Conservation (phyloP, 495 filamentous ascomycete genomes). For the Tuber calosporum region DNA sequence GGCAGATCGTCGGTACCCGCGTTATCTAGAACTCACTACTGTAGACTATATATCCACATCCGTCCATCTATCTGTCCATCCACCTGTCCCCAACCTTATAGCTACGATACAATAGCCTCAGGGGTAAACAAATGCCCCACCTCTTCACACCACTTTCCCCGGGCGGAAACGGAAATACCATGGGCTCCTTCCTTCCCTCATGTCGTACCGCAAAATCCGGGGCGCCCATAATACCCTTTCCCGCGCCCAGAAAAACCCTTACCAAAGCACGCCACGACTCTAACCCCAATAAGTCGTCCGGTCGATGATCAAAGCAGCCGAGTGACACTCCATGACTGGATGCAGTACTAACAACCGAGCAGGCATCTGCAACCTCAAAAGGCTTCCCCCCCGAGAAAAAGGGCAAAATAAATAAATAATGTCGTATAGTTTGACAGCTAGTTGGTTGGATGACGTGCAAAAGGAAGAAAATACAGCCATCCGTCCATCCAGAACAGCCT, state of each 20-base stretch:
- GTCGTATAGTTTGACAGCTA: not conserved
- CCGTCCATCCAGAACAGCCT: not conserved
- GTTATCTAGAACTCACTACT: not conserved
- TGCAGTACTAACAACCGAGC: not conserved
- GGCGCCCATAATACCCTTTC: not conserved
- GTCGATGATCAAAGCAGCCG: not conserved
- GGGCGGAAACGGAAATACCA: not conserved
- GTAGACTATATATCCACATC: not conserved
- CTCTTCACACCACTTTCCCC: not conserved
- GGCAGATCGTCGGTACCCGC: not conserved
- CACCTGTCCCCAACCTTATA: not conserved
- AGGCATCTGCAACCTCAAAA: not conserved
- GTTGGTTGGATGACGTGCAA: not conserved
- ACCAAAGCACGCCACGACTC: not conserved
- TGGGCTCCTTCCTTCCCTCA: not conserved
- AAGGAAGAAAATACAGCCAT: not conserved
- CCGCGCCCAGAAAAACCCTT: not conserved
- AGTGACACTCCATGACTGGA: not conserved
- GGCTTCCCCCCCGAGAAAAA: not conserved
- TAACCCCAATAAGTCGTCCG: not conserved
- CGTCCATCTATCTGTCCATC: not conserved
- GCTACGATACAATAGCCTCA: not conserved
- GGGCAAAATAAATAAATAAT: not conserved
- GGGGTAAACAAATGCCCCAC: not conserved
- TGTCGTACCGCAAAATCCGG: not conserved